Percentiles rank a stretch among this genome's conserved stretches.
Evolutionary conservation across 2,329 filamentous ascomycete genomes (phyloP).

Genomic region (Epichloe sp.): DNA sequence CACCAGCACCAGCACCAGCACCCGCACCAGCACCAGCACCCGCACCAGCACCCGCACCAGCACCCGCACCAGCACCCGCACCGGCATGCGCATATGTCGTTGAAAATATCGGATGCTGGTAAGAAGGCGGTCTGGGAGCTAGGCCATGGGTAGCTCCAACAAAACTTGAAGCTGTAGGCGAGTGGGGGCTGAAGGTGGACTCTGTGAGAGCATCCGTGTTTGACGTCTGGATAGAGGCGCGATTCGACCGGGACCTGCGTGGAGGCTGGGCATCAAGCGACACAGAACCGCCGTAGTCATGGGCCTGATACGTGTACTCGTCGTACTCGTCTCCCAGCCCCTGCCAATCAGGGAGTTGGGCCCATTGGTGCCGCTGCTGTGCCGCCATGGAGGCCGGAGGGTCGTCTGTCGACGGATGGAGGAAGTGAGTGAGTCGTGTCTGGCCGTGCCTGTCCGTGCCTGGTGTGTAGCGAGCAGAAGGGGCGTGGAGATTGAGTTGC

Average conservation of each 20-base stretch:
- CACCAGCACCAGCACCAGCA: neutral
- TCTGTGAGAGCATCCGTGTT: constrained; percentile 42
- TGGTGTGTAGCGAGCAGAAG: neutral
- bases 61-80: neutral
- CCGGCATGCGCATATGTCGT: constrained; percentile 13
- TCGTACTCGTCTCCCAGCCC: constrained; percentile 5
- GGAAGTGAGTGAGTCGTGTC: neutral
- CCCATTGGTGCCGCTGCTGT: constrained; percentile 36
- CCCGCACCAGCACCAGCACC: neutral
- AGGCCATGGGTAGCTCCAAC: constrained; percentile 34
- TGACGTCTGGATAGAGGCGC: constrained; percentile 42
- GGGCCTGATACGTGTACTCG: constrained; percentile 4
- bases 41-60: no score
- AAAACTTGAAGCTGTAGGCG: constrained; percentile 39
- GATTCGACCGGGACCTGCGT: constrained; percentile 33
- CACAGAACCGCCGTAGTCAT: constrained; percentile 1
- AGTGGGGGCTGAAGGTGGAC: constrained; percentile 44
- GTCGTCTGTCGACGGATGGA: neutral
- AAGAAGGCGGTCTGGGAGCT: constrained; percentile 45
- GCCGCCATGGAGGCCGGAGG: constrained; percentile 2
- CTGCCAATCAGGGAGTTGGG: constrained; percentile 36
- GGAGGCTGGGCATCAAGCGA: constrained; percentile 25
- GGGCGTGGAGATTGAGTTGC: neutral
- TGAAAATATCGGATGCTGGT: constrained; percentile 27
- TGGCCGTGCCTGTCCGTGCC: no score